These are phyloP conservation scores for Chrysanthemum makinoi DNA, from an alignment of 129 eudicot species.

Conservation along the genomic window DNA sequence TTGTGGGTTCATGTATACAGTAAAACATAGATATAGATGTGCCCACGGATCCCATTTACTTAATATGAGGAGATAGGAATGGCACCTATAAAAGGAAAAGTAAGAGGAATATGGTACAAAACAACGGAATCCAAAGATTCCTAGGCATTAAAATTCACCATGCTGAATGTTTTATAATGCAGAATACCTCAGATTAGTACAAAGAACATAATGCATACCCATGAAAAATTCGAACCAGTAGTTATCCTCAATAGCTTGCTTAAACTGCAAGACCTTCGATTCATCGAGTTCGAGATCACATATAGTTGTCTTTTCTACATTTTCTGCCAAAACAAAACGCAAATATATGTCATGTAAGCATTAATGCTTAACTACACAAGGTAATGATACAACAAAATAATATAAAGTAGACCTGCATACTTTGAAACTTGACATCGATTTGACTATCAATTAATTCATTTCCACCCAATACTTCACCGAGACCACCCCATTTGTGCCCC, in stretches of 20 bases:
- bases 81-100: not conserved
- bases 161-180: not conserved
- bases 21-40: not conserved
- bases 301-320: conserved; percentile 57
- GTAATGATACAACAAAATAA: conserved; percentile 8
- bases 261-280: conserved; percentile 63
- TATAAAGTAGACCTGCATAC: conserved; percentile 38
- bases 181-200: not conserved
- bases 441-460: conserved; percentile 88
- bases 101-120: not conserved
- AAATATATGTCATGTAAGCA: conserved; percentile 17
- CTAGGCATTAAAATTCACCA: not conserved
- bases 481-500: conserved; percentile 90
- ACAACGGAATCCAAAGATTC: not conserved
- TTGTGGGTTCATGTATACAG: not conserved
- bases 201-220: conserved; percentile 51
- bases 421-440: conserved; percentile 63
- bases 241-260: conserved; percentile 79
- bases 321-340: conserved; percentile 45
- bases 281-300: conserved; percentile 86
- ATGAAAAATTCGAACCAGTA: conserved; percentile 95
- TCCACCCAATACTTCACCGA: conserved; percentile 93
- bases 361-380: not conserved
- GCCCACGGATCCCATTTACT: not conserved
- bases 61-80: not conserved